These are phyloP conservation scores for Colletotrichum phormii DNA, from an alignment of 2,329 filamentous ascomycete genomes.

Conservation along the genomic window DNA sequence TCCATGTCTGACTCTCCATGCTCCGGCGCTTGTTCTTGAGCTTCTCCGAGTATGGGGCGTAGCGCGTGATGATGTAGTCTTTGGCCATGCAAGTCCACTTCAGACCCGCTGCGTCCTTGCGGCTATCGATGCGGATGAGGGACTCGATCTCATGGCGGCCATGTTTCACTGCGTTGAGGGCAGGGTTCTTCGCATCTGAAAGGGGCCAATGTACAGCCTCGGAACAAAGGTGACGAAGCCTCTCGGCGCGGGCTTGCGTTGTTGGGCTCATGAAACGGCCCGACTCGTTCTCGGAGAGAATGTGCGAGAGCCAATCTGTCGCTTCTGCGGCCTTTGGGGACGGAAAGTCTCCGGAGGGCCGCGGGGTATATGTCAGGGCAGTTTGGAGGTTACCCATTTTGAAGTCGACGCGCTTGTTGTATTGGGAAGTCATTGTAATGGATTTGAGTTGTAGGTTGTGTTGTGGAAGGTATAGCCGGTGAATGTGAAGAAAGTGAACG, in stretches of 20 bases:
- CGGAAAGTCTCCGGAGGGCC: not conserved
- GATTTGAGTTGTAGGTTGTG: not conserved
- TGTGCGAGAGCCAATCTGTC: not conserved
- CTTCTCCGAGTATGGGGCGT: not conserved
- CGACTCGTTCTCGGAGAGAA: not conserved
- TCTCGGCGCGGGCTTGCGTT: not conserved
- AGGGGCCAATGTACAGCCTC: not conserved
- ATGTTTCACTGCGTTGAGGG: not conserved
- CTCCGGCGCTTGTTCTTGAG: not conserved
- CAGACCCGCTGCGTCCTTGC: not conserved
- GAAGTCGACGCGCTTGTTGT: not conserved
- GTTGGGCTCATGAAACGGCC: not conserved
- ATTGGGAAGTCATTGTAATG: not conserved
- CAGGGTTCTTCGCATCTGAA: not conserved
- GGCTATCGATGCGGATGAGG: not conserved
- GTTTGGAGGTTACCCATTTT: not conserved
- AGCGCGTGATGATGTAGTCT: not conserved
- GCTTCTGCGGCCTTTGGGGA: not conserved
- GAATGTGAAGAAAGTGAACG: too few species aligned
- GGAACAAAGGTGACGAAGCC: not conserved
- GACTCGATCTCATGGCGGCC: not conserved
- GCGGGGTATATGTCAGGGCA: not conserved
- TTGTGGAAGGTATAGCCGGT: not conserved
- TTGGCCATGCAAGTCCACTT: not conserved
- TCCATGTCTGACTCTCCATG: not conserved